Percentiles rank a stretch among this genome's conserved stretches.
Evolutionary conservation across 768 basidiomycete species (phyloP).

Genomic region (Sistotremastrum niveocremeum): DNA sequence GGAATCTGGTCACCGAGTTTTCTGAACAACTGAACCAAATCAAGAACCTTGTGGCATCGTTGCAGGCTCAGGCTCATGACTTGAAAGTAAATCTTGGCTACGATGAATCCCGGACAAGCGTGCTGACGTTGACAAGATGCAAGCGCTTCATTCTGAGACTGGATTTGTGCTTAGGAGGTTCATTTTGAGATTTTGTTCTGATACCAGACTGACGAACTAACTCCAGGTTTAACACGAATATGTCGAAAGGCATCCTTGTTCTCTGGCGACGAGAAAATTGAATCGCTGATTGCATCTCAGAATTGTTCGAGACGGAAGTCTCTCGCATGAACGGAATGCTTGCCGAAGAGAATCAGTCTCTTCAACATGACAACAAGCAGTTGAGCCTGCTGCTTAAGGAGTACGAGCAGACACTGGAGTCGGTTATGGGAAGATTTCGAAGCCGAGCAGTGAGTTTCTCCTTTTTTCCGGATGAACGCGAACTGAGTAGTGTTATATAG

Average conservation of each 20-base stretch:
- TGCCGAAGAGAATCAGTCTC: slow-evolving; percentile 63
- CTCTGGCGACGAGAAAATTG: neutral
- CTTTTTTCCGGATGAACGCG: neutral
- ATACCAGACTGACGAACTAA: neutral
- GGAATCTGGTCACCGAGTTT: slow-evolving; percentile 55
- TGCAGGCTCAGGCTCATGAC: slow-evolving; percentile 61
- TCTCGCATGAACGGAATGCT: slow-evolving; percentile 80
- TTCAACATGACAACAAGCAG: slow-evolving; percentile 94
- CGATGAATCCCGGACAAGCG: neutral
- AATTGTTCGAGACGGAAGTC: slow-evolving; percentile 80
- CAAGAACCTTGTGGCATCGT: slow-evolving; percentile 49
- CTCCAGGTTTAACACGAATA: slow-evolving; percentile 75
- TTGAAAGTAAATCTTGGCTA: slow-evolving; percentile 54
- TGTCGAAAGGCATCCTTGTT: slow-evolving; percentile 50
- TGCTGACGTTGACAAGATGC: slow-evolving; percentile 34
- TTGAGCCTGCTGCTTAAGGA: slow-evolving; percentile 83
- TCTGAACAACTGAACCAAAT: slow-evolving; percentile 77
- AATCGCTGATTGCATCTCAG: slow-evolving; percentile 25
- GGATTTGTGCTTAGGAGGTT: slow-evolving; percentile 83
- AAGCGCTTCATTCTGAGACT: slow-evolving; percentile 80
- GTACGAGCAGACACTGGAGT: slow-evolving; percentile 93
- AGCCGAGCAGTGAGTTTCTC: slow-evolving; percentile 65
- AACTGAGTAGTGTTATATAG: slow-evolving; percentile 24
- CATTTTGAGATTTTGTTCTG: slow-evolving; percentile 12
- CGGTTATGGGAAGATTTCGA: slow-evolving; percentile 84